Evolutionary conservation across 208 protist species (phyloP).

Genomic region (Wallacemonas sp.): DNA sequence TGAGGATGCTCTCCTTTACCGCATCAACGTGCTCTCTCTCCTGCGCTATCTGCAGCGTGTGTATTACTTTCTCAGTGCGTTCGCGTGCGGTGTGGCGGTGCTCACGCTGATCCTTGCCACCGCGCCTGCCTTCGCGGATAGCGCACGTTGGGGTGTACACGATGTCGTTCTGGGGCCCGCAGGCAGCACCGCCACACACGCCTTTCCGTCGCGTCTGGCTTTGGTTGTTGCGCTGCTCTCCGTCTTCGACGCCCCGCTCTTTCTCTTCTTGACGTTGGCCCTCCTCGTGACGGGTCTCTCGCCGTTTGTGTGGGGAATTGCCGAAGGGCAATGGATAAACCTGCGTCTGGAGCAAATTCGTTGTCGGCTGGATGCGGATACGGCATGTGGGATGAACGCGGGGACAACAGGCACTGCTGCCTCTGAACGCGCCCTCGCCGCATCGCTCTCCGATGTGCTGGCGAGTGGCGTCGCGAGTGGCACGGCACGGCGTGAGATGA

Average conservation of each 20-base stretch:
- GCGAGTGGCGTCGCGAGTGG: not conserved
- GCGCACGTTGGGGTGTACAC: not conserved
- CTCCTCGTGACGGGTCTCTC: slow-evolving; percentile 38
- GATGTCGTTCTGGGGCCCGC: not conserved
- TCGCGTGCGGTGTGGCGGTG: slow-evolving; percentile 36
- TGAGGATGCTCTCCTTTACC: slow-evolving; percentile 34
- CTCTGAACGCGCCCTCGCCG: not conserved
- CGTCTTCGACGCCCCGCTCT: slow-evolving; percentile 33
- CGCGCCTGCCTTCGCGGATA: slow-evolving; percentile 16
- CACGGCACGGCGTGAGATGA: not conserved
- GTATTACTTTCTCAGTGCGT: slow-evolving; percentile 29
- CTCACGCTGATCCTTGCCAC: slow-evolving; percentile 30
- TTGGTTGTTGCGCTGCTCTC: slow-evolving; percentile 24
- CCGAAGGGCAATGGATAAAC: slow-evolving; percentile 33
- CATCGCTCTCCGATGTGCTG: not conserved
- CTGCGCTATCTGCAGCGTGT: slow-evolving; percentile 35
- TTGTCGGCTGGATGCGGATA: not conserved
- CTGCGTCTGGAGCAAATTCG: slow-evolving; percentile 19
- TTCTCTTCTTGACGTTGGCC: slow-evolving; percentile 45
- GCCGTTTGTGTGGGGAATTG: slow-evolving; percentile 36
- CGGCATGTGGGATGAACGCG: not conserved
- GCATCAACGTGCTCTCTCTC: slow-evolving; percentile 10
- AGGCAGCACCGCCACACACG: slow-evolving; percentile 3
- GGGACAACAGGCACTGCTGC: not conserved
- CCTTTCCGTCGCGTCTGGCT: slow-evolving; percentile 20